These are phyloP conservation scores for Trichoderma virens DNA, from an alignment of 495 filamentous ascomycete species.

Conservation along the genomic window DNA sequence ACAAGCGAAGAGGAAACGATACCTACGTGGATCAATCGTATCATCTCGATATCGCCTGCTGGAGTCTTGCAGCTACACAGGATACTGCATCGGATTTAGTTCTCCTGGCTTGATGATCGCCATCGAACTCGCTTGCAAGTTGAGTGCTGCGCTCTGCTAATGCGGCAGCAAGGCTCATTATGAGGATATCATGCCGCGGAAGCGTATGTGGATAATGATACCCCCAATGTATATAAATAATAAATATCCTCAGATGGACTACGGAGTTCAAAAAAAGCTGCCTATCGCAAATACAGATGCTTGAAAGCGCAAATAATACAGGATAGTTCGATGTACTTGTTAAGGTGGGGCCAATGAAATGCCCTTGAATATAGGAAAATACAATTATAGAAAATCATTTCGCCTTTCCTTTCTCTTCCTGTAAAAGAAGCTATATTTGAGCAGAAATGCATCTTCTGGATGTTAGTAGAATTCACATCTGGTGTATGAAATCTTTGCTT, in stretches of 20 bases:
- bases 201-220: background rate
- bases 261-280: no score
- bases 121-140: background rate
- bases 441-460: no score
- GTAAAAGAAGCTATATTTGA: no score
- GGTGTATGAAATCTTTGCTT: no score
- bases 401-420: no score
- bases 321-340: no score
- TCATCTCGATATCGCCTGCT: background rate
- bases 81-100: background rate
- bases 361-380: no score
- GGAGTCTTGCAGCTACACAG: background rate
- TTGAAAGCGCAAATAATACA: no score
- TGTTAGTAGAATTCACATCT: no score
- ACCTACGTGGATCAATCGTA: background rate
- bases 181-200: background rate
- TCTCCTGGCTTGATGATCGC: background rate
- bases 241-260: background rate
- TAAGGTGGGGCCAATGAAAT: no score
- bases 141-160: background rate
- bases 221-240: background rate
- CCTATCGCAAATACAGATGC: no score
- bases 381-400: no score
- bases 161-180: background rate
- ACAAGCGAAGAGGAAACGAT: background rate